phyloP scores from a whole-genome alignment of 139 green algal species.

The Tetratostichococcus sp. region DNA sequence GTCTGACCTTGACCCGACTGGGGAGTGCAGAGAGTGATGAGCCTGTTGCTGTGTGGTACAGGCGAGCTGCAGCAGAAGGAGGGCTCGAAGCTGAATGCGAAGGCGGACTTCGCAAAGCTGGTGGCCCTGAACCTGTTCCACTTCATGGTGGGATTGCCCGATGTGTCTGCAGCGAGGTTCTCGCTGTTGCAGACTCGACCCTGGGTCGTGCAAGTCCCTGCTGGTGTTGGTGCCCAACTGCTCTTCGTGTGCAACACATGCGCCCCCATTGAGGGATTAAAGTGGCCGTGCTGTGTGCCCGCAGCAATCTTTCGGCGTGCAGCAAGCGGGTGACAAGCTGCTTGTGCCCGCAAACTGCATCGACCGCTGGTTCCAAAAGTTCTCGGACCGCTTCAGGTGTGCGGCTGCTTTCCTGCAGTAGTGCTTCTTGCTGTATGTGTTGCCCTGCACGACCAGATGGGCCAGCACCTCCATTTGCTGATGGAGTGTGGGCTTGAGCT shows the following conservation, averaged over 20 bases:
- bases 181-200: neutral
- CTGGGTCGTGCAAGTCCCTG: too few species aligned
- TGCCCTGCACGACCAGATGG: neutral
- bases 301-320: conserved; percentile 36
- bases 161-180: too few species aligned
- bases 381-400: neutral
- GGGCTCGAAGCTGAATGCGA: conserved; percentile 28
- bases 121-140: conserved; percentile 50
- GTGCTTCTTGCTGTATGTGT: neutral
- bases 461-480: too few species aligned
- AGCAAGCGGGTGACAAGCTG: conserved; percentile 31
- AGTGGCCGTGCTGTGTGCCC: neutral
- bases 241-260: too few species aligned
- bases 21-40: too few species aligned
- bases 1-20: too few species aligned
- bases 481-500: too few species aligned
- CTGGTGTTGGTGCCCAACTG: too few species aligned
- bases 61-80: conserved; percentile 26
- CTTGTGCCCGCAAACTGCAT: conserved; percentile 45
- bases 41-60: neutral
- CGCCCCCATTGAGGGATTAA: too few species aligned
- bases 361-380: conserved; percentile 26
- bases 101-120: conserved; percentile 42
- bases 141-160: conserved; percentile 31
- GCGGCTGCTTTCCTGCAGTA: neutral